Conservation (phyloP, 2,329 filamentous ascomycete species). For the Scortechinia acanthostroma region DNA sequence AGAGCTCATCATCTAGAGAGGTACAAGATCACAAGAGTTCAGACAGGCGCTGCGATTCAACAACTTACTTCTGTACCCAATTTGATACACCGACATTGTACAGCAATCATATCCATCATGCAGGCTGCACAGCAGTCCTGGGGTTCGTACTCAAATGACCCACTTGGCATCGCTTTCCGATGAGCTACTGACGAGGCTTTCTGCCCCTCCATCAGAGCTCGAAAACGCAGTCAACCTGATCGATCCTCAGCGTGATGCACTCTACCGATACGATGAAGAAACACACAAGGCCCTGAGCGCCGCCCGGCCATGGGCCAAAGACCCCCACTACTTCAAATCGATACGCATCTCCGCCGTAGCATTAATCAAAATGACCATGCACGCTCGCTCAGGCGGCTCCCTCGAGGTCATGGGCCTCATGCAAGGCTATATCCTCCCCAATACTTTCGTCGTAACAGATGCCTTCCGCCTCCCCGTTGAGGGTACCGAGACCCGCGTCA, state of each 20-base stretch:
- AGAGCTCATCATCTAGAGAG: too few species aligned
- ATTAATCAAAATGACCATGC: conserved; percentile 98
- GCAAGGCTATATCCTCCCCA: conserved; percentile 83
- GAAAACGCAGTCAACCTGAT: conserved; percentile 80
- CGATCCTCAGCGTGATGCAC: conserved; percentile 79
- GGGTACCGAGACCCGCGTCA: conserved; percentile 95
- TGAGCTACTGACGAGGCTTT: too few species aligned
- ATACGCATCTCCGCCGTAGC: conserved; percentile 91
- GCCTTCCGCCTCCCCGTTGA: conserved; percentile 91
- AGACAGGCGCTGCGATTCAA: too few species aligned
- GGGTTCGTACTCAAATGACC: too few species aligned
- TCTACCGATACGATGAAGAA: conserved; percentile 73
- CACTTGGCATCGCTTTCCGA: too few species aligned
- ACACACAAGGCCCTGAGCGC: conserved; percentile 61
- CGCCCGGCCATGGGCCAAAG: conserved; percentile 67
- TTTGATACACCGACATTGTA: too few species aligned
- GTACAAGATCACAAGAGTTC: too few species aligned
- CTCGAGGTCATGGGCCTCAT: conserved; percentile 97
- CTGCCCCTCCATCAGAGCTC: conserved; percentile 72
- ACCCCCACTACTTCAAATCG: conserved; percentile 83
- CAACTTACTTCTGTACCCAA: too few species aligned
- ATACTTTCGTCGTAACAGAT: conserved; percentile 86
- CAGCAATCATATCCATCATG: too few species aligned
- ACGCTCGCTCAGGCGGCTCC: conserved; percentile 85
- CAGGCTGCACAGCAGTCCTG: neutral